A percentile compares a stretch with the other conserved stretches of the same genome.
Conservation (phyloP, 352 stramenopile species). For the Plasmopara viticola region DNA sequence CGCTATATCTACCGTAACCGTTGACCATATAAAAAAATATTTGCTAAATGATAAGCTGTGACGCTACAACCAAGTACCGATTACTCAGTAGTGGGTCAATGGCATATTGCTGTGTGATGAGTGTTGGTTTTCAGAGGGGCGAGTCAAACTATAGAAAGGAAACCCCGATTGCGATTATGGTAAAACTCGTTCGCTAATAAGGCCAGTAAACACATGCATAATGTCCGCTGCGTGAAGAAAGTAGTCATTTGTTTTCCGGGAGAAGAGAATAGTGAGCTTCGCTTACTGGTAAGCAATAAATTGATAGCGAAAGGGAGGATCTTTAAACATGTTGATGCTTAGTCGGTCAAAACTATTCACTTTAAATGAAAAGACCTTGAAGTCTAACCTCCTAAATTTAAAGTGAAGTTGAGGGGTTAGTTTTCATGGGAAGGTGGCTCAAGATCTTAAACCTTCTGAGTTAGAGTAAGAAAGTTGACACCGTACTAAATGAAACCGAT, state of each 20-base stretch:
- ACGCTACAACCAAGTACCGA: not conserved
- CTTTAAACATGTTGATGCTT: not conserved
- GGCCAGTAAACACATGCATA: not conserved
- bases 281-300: not conserved
- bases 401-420: constrained; percentile 2
- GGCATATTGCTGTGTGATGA: not conserved
- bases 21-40: not conserved
- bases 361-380: not conserved
- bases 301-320: not conserved
- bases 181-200: not conserved
- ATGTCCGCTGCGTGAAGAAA: not conserved
- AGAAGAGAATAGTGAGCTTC: not conserved
- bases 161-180: not conserved
- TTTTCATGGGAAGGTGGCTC: not conserved
- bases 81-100: not conserved
- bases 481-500: not conserved
- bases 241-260: not conserved
- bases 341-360: not conserved
- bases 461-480: constrained; percentile 1
- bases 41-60: not conserved
- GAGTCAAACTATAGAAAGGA: not conserved
- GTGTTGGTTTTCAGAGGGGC: not conserved
- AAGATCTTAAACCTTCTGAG: not conserved
- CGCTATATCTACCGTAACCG: not conserved
- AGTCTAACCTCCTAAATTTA: not conserved